Base-by-base conservation (phyloP, 2,329 filamentous ascomycete genomes). In the Penicillium sp. region DNA sequence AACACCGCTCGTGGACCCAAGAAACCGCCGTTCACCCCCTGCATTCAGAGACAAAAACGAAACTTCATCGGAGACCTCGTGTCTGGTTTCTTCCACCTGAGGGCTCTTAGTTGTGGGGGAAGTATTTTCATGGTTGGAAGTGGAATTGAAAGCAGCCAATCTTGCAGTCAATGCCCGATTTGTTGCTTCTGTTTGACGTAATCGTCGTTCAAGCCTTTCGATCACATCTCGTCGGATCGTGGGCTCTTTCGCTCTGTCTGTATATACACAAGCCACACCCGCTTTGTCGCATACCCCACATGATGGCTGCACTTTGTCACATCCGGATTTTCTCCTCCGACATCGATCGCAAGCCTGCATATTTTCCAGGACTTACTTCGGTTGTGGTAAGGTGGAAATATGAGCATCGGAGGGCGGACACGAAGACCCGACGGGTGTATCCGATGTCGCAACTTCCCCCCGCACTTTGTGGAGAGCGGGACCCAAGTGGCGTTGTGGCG, bases 41-140 rank as follows among this genome's bases (percentile, higher is more conserved):
- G 76, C 77, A 36, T 70, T 76, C 17, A 75, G 68, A 7, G 76
- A 77, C n/a, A 79, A 66, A n/a, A n/a, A n/a, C n/a, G n/a, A n/a
- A n/a, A n/a, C n/a, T n/a, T n/a, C n/a, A n/a, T n/a, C n/a, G n/a
- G n/a, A n/a, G n/a, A n/a, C n/a, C n/a, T n/a, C n/a, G n/a, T n/a
- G 23, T 43, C 35, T 33, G 8, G 17, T 33, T 43, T 42, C 52
- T 36, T 33, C n/a, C 19, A n/a, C 13, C 25, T 25, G 21, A 23
- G 42, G 27, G 13, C 27, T 44, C 23, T 25, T 38, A n/a, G 35
- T 38, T 13, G 35, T 38, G 8, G 35, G 9, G 3, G 35, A 6
- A n/a, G 35, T 38, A 9, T 8, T 38, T 17, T 38, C 17, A 38
- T 38, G 15, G 35, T 38, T 38, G 15, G 35, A 38, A n/a, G 17